These are phyloP conservation scores for Meredithiella fracta DNA, from an alignment of 2,329 filamentous ascomycete species.

Conservation along the genomic window DNA sequence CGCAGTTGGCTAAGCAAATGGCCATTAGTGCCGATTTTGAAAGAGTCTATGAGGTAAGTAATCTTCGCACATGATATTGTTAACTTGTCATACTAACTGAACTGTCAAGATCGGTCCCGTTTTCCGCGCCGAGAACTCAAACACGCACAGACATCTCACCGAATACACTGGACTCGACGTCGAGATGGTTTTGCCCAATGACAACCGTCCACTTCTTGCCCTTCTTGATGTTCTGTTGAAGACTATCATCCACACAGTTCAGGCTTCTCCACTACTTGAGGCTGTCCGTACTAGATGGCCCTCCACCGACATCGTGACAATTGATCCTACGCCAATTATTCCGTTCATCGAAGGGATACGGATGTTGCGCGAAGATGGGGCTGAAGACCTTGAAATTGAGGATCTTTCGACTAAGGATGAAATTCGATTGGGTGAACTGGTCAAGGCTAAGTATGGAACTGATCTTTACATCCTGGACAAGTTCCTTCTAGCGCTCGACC, in stretches of 20 bases:
- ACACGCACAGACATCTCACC: slow-evolving; percentile 84
- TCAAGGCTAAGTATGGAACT: slow-evolving; percentile 73
- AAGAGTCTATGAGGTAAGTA: slow-evolving; percentile 57
- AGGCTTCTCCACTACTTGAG: slow-evolving; percentile 49
- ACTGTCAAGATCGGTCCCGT: slow-evolving; percentile 58
- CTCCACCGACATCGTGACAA: slow-evolving; percentile 70
- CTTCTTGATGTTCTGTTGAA: slow-evolving; percentile 71
- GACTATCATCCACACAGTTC: slow-evolving; percentile 38
- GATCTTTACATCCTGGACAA: slow-evolving; percentile 94
- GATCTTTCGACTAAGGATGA: slow-evolving; percentile 77
- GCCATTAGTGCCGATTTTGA: slow-evolving; percentile 77
- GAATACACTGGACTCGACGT: slow-evolving; percentile 88
- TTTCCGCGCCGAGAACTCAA: slow-evolving; percentile 89
- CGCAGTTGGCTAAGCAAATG: slow-evolving; percentile 88
- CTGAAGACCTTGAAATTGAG: slow-evolving; percentile 46
- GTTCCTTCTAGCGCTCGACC: slow-evolving; percentile 68
- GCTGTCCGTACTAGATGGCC: slow-evolving; percentile 71
- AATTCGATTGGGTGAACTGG: slow-evolving; percentile 65
- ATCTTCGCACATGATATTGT: background rate
- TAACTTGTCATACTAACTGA: too few relatives aligned
- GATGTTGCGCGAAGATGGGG: slow-evolving; percentile 68
- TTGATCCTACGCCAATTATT: slow-evolving; percentile 70
- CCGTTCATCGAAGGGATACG: slow-evolving; percentile 64
- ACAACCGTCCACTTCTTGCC: slow-evolving; percentile 75
- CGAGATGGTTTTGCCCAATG: slow-evolving; percentile 78